phyloP scores from a whole-genome alignment of 129 eudicot species.

The Flaveria robusta region DNA sequence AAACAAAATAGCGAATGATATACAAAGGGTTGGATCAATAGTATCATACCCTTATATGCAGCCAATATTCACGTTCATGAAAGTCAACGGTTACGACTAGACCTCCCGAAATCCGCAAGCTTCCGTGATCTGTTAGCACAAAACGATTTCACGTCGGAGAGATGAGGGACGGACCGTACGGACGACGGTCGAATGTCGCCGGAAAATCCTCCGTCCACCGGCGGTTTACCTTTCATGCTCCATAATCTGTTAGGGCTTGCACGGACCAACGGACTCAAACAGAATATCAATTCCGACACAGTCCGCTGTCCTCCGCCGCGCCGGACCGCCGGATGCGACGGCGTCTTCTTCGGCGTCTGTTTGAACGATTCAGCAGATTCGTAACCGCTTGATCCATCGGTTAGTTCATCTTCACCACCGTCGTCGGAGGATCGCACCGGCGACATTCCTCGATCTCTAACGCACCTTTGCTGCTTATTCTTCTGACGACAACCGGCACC shows the following conservation, averaged over 20 bases:
- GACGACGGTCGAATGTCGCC: slow-evolving; percentile 48
- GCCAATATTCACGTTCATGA: slow-evolving; percentile 40
- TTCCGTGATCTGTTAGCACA: slow-evolving; percentile 71
- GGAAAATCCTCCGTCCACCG: slow-evolving; percentile 29
- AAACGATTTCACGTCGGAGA: slow-evolving; percentile 51
- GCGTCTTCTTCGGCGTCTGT: slow-evolving; percentile 53
- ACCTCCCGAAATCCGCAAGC: slow-evolving; percentile 76
- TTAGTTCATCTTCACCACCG: slow-evolving; percentile 41
- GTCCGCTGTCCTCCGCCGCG: slow-evolving; percentile 36
- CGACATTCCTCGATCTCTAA: slow-evolving; percentile 60
- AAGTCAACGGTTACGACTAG: slow-evolving; percentile 45
- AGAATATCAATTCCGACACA: slow-evolving; percentile 47
- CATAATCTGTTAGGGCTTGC: slow-evolving; percentile 61
- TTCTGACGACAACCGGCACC: slow-evolving; percentile 41
- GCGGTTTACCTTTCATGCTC: slow-evolving; percentile 56
- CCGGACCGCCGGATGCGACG: slow-evolving; percentile 21
- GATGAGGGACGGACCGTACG: slow-evolving; percentile 42
- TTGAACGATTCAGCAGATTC: slow-evolving; percentile 56
- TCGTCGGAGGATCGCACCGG: slow-evolving; percentile 54
- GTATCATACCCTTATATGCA: slow-evolving; percentile 30
- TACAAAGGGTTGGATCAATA: slow-evolving; percentile 19
- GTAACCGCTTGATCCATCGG: slow-evolving; percentile 53
- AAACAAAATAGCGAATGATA: slow-evolving; percentile 1
- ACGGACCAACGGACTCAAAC: slow-evolving; percentile 72
- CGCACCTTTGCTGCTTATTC: slow-evolving; percentile 34